Base-by-base conservation (phyloP, 148 eudicot genomes). In the Heliamphora exappendiculata region DNA sequence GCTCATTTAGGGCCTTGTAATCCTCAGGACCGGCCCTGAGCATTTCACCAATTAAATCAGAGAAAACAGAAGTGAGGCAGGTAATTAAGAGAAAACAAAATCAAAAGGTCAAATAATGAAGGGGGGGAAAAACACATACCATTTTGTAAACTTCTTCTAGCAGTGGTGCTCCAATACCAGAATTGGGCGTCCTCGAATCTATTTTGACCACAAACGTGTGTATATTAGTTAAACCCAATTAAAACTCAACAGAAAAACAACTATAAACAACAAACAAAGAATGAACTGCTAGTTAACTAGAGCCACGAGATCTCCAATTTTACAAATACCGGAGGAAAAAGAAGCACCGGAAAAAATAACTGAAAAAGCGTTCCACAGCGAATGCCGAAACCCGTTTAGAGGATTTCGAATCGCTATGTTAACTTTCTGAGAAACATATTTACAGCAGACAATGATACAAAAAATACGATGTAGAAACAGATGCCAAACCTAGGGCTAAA, bases 81-180 rank as follows among this genome's bases (percentile, higher is more conserved):
- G 4, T 13, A 12, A 3, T 17, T 12, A 12, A 6, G 2, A 14
- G 22, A 37, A n/a, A 8, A 37, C 24, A 10, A 24, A 39, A 57
- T 16, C 28, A 24, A 59, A 19, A 28, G 31, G 39, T 19, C 22
- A 31, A 12, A 60, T n/a, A n/a, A n/a, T n/a, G n/a, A n/a, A n/a
- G n/a, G n/a, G n/a, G 42, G 62, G 31, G 77, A 7, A 14, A 60
- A 19, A 24, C 45, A 51, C 70, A 44, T 29, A 63, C 78, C 78
- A 75, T 75, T 0, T 75, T 12, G 45, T 6, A 1, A 75, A 24
- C 57, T 28, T 45, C 68, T 54, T 26, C 51, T 44, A 58, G 36
- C 22, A 58, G 4, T 9, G 76, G 24, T 31, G 64, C 50, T n/a
- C 50, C 3, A 5, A 53, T 54, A 13, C 22, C 1, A 54, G 45